Evolutionary conservation across 768 basidiomycete species (phyloP).

Genomic region (Agaricus bisporus): DNA sequence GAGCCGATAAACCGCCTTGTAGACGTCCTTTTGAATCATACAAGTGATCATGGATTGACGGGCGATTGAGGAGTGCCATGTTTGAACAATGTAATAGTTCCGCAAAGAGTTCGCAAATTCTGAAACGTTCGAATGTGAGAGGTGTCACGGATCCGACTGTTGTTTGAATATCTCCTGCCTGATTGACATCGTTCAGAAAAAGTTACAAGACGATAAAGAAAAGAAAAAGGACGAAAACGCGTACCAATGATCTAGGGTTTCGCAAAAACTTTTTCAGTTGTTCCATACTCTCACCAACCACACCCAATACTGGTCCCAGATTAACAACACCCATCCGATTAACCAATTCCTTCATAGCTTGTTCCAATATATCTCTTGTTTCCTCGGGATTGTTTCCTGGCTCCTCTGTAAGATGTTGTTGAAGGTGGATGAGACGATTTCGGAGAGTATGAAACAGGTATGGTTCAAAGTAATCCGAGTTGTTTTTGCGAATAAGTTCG

Average conservation of each 20-base stretch:
- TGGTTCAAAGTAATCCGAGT: conserved; percentile 97
- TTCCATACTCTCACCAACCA: conserved; percentile 62
- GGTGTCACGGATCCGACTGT: conserved; percentile 72
- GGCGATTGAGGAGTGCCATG: conserved; percentile 91
- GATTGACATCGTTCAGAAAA: neutral
- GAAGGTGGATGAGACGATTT: conserved; percentile 83
- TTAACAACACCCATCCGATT: conserved; percentile 88
- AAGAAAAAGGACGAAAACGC: conserved; percentile 25
- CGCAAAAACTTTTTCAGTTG: conserved; percentile 66
- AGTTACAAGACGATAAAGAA: neutral
- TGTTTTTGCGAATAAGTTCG: conserved; percentile 94
- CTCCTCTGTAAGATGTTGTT: conserved; percentile 55
- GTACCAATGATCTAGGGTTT: conserved; percentile 72
- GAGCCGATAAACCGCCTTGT: conserved; percentile 76
- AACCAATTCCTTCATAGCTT: conserved; percentile 74
- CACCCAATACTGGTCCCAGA: conserved; percentile 73
- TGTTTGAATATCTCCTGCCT: conserved; percentile 67
- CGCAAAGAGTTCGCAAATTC: conserved; percentile 94
- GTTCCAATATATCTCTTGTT: conserved; percentile 60
- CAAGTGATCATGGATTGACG: conserved; percentile 55
- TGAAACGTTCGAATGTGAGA: conserved; percentile 90
- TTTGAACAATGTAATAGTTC: conserved; percentile 97
- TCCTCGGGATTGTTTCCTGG: conserved; percentile 33
- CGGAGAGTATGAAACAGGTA: conserved; percentile 93
- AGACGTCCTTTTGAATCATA: conserved; percentile 83